Conservation (phyloP, 352 stramenopile genomes). For the Phytophthora podocarpi region DNA sequence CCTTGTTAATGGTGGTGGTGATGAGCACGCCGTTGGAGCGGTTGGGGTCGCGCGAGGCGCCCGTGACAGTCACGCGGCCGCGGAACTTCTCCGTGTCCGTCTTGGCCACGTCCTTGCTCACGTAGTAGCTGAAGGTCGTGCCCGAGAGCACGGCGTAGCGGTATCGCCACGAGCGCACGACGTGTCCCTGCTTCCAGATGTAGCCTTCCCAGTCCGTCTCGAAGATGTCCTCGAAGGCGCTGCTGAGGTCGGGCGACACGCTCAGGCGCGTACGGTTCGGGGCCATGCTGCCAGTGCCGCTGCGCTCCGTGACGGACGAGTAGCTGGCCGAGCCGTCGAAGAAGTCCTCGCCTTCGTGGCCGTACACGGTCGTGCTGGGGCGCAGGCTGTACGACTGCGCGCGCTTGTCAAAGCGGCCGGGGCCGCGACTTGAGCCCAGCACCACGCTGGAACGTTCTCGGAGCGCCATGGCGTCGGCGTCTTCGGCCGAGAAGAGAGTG, state of each 20-base stretch:
- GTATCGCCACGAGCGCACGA: constrained; percentile 86
- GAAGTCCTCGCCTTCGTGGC: constrained; percentile 54
- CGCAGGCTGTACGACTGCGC: constrained; percentile 60
- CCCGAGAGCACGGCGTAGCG: constrained; percentile 84
- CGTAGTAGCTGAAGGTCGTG: constrained; percentile 84
- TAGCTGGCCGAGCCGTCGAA: constrained; percentile 59
- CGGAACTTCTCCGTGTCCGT: constrained; percentile 85
- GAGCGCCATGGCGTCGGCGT: constrained; percentile 72
- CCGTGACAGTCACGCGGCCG: constrained; percentile 80
- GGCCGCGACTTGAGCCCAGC: constrained; percentile 33
- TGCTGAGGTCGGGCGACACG: constrained; percentile 70
- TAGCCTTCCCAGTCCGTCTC: constrained; percentile 91
- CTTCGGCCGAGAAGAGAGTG: constrained; percentile 73
- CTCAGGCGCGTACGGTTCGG: constrained; percentile 53
- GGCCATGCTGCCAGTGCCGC: constrained; percentile 34
- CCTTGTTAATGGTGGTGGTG: constrained; percentile 87
- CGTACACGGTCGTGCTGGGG: constrained; percentile 72
- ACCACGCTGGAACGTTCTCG: constrained; percentile 56
- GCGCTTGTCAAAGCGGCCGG: constrained; percentile 37
- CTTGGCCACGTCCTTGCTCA: constrained; percentile 80
- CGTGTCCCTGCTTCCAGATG: constrained; percentile 88
- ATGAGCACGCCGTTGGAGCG: constrained; percentile 82
- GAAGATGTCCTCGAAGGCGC: constrained; percentile 83
- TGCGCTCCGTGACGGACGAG: constrained; percentile 59
- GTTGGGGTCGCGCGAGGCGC: constrained; percentile 62